Percentiles rank a stretch among this genome's conserved stretches.
These are phyloP conservation scores for Jacaranda copaia DNA, from an alignment of 257 asterid species.

Conservation along the genomic window DNA sequence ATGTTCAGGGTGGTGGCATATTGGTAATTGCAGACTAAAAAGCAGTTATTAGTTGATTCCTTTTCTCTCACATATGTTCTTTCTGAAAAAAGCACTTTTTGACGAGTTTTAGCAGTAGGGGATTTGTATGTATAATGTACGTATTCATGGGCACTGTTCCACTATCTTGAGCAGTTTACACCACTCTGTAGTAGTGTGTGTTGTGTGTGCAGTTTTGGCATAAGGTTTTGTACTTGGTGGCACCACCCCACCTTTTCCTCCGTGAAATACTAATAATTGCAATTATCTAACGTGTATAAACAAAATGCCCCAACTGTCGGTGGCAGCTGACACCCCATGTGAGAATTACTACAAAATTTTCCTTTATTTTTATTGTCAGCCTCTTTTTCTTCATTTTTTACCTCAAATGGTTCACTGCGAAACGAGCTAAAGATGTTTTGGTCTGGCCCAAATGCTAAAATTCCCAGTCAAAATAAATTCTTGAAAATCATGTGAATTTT, in stretches of 20 bases:
- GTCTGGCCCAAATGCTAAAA: conserved; percentile 15
- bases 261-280: conserved; percentile 33
- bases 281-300: conserved; percentile 2
- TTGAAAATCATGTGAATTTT: neutral
- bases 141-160: conserved; percentile 37
- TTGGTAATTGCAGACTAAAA: conserved; percentile 35
- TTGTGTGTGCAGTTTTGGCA: conserved; percentile 22
- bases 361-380: neutral
- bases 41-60: conserved; percentile 43
- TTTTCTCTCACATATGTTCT: neutral
- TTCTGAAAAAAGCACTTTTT: conserved; percentile 43
- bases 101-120: conserved; percentile 51
- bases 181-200: conserved; percentile 33
- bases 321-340: conserved; percentile 43
- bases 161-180: conserved; percentile 47
- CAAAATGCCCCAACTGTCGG: conserved; percentile 44
- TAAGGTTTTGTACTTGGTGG: conserved; percentile 29
- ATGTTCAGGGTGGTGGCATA: conserved; percentile 23
- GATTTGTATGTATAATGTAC: conserved; percentile 31
- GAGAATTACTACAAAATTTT: conserved; percentile 22
- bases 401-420: conserved; percentile 38
- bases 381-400: neutral
- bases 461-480: neutral
- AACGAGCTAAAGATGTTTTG: conserved; percentile 9
- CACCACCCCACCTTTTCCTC: conserved; percentile 26